phyloP scores from a whole-genome alignment of 208 protist genomes.

The Crithidia acanthocephali region DNA sequence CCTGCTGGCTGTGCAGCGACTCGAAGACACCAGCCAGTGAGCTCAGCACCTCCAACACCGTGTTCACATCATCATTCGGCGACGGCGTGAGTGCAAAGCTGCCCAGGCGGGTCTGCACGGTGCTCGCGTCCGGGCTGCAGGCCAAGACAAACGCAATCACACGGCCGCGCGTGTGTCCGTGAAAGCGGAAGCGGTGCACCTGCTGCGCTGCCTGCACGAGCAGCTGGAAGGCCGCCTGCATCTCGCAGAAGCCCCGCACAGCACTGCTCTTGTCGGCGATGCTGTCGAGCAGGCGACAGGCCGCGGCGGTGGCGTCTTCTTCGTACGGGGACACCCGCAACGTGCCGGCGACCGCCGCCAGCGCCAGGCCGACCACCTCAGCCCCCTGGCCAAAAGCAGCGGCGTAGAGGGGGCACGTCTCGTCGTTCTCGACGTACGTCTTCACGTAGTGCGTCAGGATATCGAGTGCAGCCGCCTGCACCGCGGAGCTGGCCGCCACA shows the following conservation, averaged over 20 bases:
- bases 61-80: conserved; percentile 25
- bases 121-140: conserved; percentile 25
- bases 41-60: conserved; percentile 36
- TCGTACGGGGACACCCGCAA: conserved; percentile 60
- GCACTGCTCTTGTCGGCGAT: conserved; percentile 47
- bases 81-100: conserved; percentile 16
- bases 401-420: conserved; percentile 30
- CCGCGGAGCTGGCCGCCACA: conserved; percentile 49
- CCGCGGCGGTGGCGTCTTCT: conserved; percentile 46
- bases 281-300: conserved; percentile 58
- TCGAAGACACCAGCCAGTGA: conserved; percentile 52
- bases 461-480: conserved; percentile 63
- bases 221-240: conserved; percentile 18
- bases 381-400: conserved; percentile 43
- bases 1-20: conserved; percentile 49
- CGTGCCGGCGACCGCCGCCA: conserved; percentile 33
- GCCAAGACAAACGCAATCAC: conserved; percentile 53
- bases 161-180: conserved; percentile 44
- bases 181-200: conserved; percentile 25
- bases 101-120: conserved; percentile 25
- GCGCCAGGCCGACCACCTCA: conserved; percentile 46
- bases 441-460: conserved; percentile 52
- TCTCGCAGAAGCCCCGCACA: conserved; percentile 31
- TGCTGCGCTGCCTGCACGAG: conserved; percentile 29
- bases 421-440: conserved; percentile 60